Conservation (phyloP, 345 rosid genomes). For the Melastoma malabathricum region DNA sequence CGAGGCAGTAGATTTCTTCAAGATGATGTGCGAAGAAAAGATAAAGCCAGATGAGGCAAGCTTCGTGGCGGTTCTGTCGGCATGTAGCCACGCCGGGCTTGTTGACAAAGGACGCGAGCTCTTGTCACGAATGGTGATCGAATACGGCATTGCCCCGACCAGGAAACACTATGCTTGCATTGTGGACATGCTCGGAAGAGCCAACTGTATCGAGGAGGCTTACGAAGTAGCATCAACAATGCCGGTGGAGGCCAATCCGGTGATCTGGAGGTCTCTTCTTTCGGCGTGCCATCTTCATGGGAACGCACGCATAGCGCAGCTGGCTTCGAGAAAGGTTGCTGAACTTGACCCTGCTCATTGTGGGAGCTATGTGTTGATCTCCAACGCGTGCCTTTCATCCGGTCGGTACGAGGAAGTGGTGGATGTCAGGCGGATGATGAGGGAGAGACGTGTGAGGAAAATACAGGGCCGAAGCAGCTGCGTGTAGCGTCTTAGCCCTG, state of each 20-base stretch:
- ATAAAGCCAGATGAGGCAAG: constrained; percentile 28
- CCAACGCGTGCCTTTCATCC: constrained; percentile 8
- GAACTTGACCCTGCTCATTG: constrained; percentile 8
- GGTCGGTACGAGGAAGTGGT: constrained; percentile 5
- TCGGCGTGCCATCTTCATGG: constrained; percentile 9
- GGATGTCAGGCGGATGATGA: constrained; percentile 9
- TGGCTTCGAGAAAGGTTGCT: constrained; percentile 6
- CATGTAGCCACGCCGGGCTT: constrained; percentile 35
- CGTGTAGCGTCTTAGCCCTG: no score
- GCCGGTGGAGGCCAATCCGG: constrained; percentile 53
- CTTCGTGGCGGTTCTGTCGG: constrained; percentile 31
- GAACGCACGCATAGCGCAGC: constrained; percentile 4
- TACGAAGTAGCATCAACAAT: constrained; percentile 40
- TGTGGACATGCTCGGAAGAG: constrained; percentile 30
- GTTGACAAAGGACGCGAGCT: constrained; percentile 20
- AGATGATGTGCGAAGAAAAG: constrained; percentile 21
- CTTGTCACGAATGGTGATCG: constrained; percentile 17
- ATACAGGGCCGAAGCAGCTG: constrained; percentile 8
- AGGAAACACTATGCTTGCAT: constrained; percentile 33
- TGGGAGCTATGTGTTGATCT: constrained; percentile 8
- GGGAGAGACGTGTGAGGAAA: constrained; percentile 5
- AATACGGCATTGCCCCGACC: constrained; percentile 21
- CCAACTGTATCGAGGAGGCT: constrained; percentile 29
- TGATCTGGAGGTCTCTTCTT: constrained; percentile 63
- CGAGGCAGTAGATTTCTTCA: constrained; percentile 23